Percentiles rank a stretch among this genome's conserved stretches.
These are phyloP conservation scores for Arabidopsis lyrata DNA, from an alignment of 441 rosid genomes.

Conservation along the genomic window DNA sequence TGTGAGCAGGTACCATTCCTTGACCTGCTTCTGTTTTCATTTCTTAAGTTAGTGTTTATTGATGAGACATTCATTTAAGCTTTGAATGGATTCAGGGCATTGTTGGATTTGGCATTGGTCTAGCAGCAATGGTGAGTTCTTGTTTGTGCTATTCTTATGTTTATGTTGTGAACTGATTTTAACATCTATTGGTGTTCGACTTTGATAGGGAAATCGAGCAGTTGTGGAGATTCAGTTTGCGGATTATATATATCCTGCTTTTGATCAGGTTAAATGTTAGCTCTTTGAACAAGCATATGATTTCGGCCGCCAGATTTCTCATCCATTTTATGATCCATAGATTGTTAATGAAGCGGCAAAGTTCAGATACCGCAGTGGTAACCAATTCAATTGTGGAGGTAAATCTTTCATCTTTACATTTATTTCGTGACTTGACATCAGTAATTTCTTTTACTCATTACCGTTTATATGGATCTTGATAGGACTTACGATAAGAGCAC, in stretches of 20 bases:
- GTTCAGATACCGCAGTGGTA: conserved; percentile 91
- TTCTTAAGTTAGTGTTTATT: conserved; percentile 2
- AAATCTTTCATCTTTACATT: neutral
- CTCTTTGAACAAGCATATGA: neutral
- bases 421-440: neutral
- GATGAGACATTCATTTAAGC: conserved; percentile 24
- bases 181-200: neutral
- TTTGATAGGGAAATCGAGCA: conserved; percentile 72
- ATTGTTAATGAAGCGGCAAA: conserved; percentile 94
- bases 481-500: conserved; percentile 89
- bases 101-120: conserved; percentile 91
- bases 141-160: neutral
- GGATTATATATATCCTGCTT: conserved; percentile 89
- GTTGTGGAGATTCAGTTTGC: conserved; percentile 91
- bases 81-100: conserved; percentile 52
- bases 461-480: conserved; percentile 21
- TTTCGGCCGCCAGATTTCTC: neutral
- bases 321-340: conserved; percentile 47
- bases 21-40: neutral
- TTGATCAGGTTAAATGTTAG: conserved; percentile 63
- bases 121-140: conserved; percentile 78
- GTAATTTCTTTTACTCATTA: conserved; percentile 21
- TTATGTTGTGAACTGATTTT: neutral
- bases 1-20: conserved; percentile 70
- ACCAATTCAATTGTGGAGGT: conserved; percentile 94